Evolutionary conservation across 1,284 basidiomycete species (phyloP).

Genomic region (Sphagnurus paluster): DNA sequence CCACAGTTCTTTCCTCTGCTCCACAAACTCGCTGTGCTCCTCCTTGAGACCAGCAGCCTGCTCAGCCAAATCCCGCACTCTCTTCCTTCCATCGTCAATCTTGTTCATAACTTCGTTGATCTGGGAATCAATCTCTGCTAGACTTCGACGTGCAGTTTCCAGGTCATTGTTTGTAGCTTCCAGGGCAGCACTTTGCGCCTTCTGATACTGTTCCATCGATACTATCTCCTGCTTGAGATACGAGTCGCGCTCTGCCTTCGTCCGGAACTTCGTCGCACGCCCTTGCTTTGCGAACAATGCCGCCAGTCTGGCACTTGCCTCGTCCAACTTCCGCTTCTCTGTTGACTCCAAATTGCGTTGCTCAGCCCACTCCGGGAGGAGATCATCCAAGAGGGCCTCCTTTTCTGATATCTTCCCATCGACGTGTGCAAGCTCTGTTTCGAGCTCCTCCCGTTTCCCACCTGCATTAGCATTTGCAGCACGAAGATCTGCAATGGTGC

Average conservation of each 20-base stretch:
- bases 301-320: slow-evolving; percentile 66
- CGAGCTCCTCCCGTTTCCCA: slow-evolving; percentile 63
- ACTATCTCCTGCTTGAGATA: slow-evolving; percentile 77
- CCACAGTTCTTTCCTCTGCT: slow-evolving; percentile 92
- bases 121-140: slow-evolving; percentile 59
- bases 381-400: slow-evolving; percentile 58
- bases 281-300: slow-evolving; percentile 88
- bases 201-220: slow-evolving; percentile 60
- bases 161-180: slow-evolving; percentile 49
- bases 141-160: slow-evolving; percentile 41
- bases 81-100: slow-evolving; percentile 76
- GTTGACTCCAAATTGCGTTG: slow-evolving; percentile 55
- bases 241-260: slow-evolving; percentile 78
- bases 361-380: slow-evolving; percentile 70
- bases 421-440: slow-evolving; percentile 65
- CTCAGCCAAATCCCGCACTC: slow-evolving; percentile 68
- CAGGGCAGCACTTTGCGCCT: slow-evolving; percentile 51
- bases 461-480: slow-evolving; percentile 61
- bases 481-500: slow-evolving; percentile 80
- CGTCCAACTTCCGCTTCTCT: slow-evolving; percentile 75
- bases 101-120: slow-evolving; percentile 66
- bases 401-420: slow-evolving; percentile 63
- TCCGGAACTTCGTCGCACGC: slow-evolving; percentile 82
- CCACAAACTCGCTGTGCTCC: slow-evolving; percentile 69
- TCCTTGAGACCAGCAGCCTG: slow-evolving; percentile 69